Base-by-base conservation (phyloP, 768 basidiomycete species). In the Xerocomellus chrysenteron region DNA sequence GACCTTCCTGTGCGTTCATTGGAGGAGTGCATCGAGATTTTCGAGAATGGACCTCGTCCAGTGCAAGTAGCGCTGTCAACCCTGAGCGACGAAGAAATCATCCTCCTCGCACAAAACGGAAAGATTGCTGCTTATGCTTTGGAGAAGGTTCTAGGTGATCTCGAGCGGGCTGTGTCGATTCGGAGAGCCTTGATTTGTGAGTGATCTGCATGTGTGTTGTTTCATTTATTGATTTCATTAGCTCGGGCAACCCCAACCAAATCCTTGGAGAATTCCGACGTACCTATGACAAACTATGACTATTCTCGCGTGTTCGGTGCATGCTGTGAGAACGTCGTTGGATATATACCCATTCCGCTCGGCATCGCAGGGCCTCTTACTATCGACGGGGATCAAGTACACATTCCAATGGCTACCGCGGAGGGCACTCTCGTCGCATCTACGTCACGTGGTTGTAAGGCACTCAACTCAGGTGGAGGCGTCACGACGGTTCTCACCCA, bases 351-450 rank as follows among this genome's bases (percentile, higher is more conserved):
- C 41, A 74, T 99, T 37, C 97, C 97, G 0, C 86, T 98, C 50
- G 97, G 97, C 63, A 88, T 98, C 57, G 97, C 97, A 16, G 97
- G 97, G 2, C 97, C 97, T 3, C 84, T 99, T 36, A 90, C 83
- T 43, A 82, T 99, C 67, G 96, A 99, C 65, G 94, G 92, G 32
- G 75, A 81, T 41, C 74, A 86, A 46, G 85, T 86, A 64, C 96
- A 87, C 40, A 95, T 99, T 65, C 97, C 97, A 9, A 98, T 99
- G 97, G 97, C 97, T 42, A 99, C 97, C 5, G 95, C 97, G n/a
- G 97, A 99, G 72, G 97, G 97, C 56, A 98, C 97, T 0, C 85
- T 99, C 52, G 95, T 98, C 58, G 97, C 97, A 0, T 98, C 96
- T 6, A 91, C 96, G 0, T 98, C 96, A 0, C 88, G 97, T 58